phyloP scores from a whole-genome alignment of 2,329 filamentous ascomycete genomes.

The Aspergillus ibericus region DNA sequence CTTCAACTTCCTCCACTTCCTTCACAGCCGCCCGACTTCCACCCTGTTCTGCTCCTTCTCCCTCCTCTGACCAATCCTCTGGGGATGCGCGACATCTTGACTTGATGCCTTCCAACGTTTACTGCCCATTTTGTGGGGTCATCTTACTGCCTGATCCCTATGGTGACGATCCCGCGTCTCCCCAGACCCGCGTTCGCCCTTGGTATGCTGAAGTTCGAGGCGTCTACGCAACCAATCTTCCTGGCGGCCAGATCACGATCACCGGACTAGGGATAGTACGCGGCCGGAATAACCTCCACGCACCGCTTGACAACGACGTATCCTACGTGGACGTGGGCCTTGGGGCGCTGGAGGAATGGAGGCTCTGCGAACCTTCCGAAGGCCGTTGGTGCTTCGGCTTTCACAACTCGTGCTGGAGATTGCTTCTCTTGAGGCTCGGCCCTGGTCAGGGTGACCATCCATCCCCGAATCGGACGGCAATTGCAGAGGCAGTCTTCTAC shows the following conservation, averaged over 20 bases:
- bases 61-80: too few relatives aligned
- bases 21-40: too few relatives aligned
- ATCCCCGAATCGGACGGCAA: not conserved
- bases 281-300: not conserved
- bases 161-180: not conserved
- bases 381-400: slow-evolving; percentile 10
- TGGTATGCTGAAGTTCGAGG: slow-evolving; percentile 17
- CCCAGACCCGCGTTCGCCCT: slow-evolving; percentile 8
- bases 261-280: slow-evolving; percentile 9
- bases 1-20: too few relatives aligned
- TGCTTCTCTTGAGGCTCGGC: slow-evolving; percentile 10
- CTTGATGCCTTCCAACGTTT: slow-evolving; percentile 2
- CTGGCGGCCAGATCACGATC: not conserved
- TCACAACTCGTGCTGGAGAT: slow-evolving; percentile 17
- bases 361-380: not conserved
- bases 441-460: not conserved
- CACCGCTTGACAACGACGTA: not conserved
- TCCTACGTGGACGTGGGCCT: not conserved
- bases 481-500: slow-evolving; percentile 10
- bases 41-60: too few relatives aligned
- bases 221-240: not conserved
- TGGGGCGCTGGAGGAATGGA: slow-evolving; percentile 1
- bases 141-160: slow-evolving; percentile 9
- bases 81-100: too few relatives aligned
- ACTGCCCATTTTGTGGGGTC: slow-evolving; percentile 13